These are phyloP conservation scores for Grigorovia yakushimaensis DNA, from an alignment of 805 yeast genomes.

Conservation along the genomic window DNA sequence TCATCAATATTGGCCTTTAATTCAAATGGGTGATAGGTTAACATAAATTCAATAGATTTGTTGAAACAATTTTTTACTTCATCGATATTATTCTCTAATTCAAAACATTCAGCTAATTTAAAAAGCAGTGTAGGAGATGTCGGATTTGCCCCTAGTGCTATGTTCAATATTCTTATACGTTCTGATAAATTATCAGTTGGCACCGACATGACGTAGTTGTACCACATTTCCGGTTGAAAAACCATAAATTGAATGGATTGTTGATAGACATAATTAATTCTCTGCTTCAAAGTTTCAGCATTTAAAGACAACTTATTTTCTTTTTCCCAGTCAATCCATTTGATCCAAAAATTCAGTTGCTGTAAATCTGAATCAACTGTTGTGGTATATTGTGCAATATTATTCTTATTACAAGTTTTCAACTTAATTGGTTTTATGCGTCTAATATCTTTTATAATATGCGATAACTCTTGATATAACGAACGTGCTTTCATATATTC, in stretches of 20 bases:
- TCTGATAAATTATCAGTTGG: slow-evolving; percentile 10
- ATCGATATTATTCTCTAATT: slow-evolving; percentile 42
- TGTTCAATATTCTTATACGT: slow-evolving; percentile 32
- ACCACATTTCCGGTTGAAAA: slow-evolving; percentile 30
- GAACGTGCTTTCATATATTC: slow-evolving; percentile 84
- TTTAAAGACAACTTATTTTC: slow-evolving; percentile 55
- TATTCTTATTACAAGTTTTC: slow-evolving; percentile 19
- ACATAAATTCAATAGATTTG: slow-evolving; percentile 39
- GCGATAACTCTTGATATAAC: slow-evolving; percentile 59
- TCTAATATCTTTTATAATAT: slow-evolving; percentile 43
- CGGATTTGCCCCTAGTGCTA: slow-evolving; percentile 58
- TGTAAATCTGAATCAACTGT: slow-evolving; percentile 10
- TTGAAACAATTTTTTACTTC: slow-evolving; percentile 44
- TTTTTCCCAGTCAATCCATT: slow-evolving; percentile 76
- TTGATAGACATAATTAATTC: slow-evolving; percentile 64
- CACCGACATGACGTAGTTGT: slow-evolving; percentile 30
- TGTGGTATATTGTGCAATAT: slow-evolving; percentile 18
- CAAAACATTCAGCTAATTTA: slow-evolving; percentile 60
- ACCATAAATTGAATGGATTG: slow-evolving; percentile 42
- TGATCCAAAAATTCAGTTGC: slow-evolving; percentile 49
- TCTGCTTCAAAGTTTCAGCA: slow-evolving; percentile 38
- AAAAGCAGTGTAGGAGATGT: slow-evolving; percentile 56
- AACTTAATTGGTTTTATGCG: slow-evolving; percentile 28
- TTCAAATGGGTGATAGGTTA: slow-evolving; percentile 27
- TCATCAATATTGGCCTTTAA: slow-evolving; percentile 8